Percentiles rank a stretch among this genome's conserved stretches.
Conservation (phyloP, 495 filamentous ascomycete genomes). For the Bacidia gigantensis region DNA sequence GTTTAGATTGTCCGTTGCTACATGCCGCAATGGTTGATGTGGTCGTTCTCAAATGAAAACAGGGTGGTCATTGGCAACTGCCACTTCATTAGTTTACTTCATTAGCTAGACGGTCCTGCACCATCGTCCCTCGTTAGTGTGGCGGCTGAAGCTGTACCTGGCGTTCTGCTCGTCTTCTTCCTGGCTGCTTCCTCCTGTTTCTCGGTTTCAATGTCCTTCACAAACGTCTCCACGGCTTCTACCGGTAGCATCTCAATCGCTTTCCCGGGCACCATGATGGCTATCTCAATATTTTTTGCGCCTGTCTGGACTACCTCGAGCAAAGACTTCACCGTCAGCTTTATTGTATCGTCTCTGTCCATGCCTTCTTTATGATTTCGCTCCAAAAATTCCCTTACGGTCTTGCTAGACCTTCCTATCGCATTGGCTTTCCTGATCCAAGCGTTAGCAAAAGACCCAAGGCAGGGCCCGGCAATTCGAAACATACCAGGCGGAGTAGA, state of each 20-base stretch:
- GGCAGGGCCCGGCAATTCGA: background rate
- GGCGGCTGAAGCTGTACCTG: slow-evolving; percentile 62
- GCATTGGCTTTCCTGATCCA: slow-evolving; percentile 89
- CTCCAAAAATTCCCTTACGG: slow-evolving; percentile 93
- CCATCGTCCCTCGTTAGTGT: slow-evolving; percentile 59
- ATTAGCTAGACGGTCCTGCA: slow-evolving; percentile 26
- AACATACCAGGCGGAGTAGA: slow-evolving; percentile 90
- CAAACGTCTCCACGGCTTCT: slow-evolving; percentile 89
- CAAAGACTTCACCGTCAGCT: slow-evolving; percentile 91
- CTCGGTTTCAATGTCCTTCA: slow-evolving; percentile 97
- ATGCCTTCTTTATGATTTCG: slow-evolving; percentile 95
- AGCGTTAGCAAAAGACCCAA: slow-evolving; percentile 2
- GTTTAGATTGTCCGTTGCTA: no score
- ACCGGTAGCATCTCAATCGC: slow-evolving; percentile 83
- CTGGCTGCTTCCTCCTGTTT: slow-evolving; percentile 96
- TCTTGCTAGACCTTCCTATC: slow-evolving; percentile 96
- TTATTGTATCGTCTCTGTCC: slow-evolving; percentile 92
- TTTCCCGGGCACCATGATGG: slow-evolving; percentile 94
- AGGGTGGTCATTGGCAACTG: no score
- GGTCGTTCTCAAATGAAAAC: no score
- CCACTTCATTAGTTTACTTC: no score
- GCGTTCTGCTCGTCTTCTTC: slow-evolving; percentile 77
- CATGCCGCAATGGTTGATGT: no score
- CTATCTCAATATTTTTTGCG: slow-evolving; percentile 99
- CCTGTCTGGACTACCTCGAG: slow-evolving; percentile 97